A percentile compares a stretch with the other conserved stretches of the same genome.
Evolutionary conservation across 768 basidiomycete genomes (phyloP).

Genomic region (Royoungia palumana): DNA sequence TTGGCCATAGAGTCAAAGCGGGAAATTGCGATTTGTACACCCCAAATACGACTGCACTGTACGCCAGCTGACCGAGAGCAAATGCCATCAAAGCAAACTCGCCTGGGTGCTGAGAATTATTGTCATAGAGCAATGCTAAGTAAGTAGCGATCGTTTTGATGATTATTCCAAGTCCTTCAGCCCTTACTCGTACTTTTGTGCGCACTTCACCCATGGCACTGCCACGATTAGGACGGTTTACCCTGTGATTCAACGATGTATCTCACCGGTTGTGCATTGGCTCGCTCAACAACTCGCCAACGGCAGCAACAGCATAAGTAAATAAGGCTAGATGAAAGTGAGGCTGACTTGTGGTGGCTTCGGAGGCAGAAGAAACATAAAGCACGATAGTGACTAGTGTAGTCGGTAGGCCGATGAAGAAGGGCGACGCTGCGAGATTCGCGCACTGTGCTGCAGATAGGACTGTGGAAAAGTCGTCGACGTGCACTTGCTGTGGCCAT

Average conservation of each 20-base stretch:
- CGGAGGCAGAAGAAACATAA: slow-evolving; percentile 54
- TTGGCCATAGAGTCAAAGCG: slow-evolving; percentile 32
- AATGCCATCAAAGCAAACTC: slow-evolving; percentile 74
- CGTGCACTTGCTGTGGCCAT: slow-evolving; percentile 19
- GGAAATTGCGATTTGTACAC: slow-evolving; percentile 53
- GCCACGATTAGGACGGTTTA: slow-evolving; percentile 20
- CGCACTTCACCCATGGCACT: slow-evolving; percentile 67
- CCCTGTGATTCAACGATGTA: slow-evolving; percentile 1
- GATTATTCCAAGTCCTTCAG: slow-evolving; percentile 83
- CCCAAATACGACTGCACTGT: slow-evolving; percentile 55
- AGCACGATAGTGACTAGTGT: slow-evolving; percentile 48
- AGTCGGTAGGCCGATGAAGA: slow-evolving; percentile 65
- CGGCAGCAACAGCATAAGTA: slow-evolving; percentile 70
- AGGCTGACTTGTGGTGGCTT: slow-evolving; percentile 56
- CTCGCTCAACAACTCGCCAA: slow-evolving; percentile 78
- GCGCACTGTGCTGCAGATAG: slow-evolving; percentile 20
- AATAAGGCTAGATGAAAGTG: slow-evolving; percentile 59
- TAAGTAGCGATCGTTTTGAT: slow-evolving; percentile 73
- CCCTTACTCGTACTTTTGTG: slow-evolving; percentile 70
- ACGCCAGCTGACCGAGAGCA: slow-evolving; percentile 79
- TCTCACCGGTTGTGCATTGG: slow-evolving; percentile 74
- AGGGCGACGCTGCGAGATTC: slow-evolving; percentile 62
- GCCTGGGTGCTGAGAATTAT: slow-evolving; percentile 29
- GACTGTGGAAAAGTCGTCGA: not conserved
- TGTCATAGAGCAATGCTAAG: slow-evolving; percentile 53